Conservation (phyloP, 2,329 filamentous ascomycete genomes). For the Blastomyces emzantsi region DNA sequence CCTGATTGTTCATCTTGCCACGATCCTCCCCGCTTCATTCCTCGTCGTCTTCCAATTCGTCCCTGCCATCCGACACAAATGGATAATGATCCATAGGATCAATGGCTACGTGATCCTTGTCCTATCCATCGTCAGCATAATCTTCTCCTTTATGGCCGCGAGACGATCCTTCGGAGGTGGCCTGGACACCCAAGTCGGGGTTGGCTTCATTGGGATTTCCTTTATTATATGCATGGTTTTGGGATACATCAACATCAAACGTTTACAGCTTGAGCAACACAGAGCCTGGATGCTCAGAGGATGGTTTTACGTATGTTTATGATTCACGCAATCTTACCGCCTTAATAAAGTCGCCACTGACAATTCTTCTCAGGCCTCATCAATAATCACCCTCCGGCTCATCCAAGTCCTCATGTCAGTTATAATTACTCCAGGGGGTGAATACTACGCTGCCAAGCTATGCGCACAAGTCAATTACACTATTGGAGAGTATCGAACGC, state of each 20-base stretch:
- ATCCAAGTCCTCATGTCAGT: background rate
- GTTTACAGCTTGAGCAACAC: constrained; percentile 54
- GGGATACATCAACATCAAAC: constrained; percentile 50
- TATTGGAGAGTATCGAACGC: background rate
- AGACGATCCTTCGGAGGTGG: background rate
- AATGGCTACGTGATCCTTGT: constrained; percentile 49
- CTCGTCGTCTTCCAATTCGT: constrained; percentile 37
- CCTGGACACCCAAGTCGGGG: background rate
- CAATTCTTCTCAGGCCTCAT: background rate
- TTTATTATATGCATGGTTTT: constrained; percentile 34
- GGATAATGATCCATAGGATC: constrained; percentile 49
- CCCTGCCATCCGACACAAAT: constrained; percentile 38
- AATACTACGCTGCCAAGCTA: background rate
- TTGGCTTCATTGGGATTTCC: background rate
- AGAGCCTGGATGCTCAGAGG: constrained; percentile 55
- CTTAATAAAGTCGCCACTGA: background rate
- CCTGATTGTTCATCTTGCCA: constrained; percentile 37
- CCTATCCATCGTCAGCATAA: constrained; percentile 40
- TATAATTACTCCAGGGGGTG: background rate
- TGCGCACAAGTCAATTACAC: background rate
- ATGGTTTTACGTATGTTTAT: constrained; percentile 37
- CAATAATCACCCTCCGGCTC: background rate
- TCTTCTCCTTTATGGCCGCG: constrained; percentile 48
- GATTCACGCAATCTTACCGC: too few relatives aligned
- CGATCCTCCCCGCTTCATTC: constrained; percentile 32